Percentiles rank a stretch among this genome's conserved stretches.
These are phyloP conservation scores for Mantamonas sphyraenae DNA, from an alignment of 78 protist species.

Conservation along the genomic window DNA sequence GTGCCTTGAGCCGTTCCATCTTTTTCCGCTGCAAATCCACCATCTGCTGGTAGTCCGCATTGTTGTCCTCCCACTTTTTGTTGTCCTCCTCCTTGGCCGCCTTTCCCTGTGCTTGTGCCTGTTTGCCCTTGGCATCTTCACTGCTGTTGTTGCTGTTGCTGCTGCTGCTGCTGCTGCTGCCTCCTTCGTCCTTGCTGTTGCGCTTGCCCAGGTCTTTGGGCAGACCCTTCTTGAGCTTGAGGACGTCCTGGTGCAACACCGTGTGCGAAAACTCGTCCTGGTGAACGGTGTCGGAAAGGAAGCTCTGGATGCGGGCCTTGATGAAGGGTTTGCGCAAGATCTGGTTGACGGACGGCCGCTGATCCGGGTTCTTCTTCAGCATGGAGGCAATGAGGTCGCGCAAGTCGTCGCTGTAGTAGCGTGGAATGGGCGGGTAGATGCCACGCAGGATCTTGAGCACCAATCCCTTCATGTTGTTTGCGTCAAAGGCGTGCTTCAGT, in stretches of 20 bases:
- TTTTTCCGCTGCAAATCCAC: no score
- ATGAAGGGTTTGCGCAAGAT: conserved; percentile 40
- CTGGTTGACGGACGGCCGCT: conserved; percentile 52
- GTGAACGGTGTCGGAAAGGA: neutral
- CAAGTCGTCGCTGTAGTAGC: conserved; percentile 39
- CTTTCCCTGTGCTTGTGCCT: no score
- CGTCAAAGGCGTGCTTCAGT: conserved; percentile 77
- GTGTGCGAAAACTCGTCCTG: conserved; percentile 5
- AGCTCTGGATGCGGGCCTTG: conserved; percentile 17
- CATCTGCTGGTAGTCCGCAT: no score
- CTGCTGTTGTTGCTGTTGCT: no score
- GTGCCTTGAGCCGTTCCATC: no score
- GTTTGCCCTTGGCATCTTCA: no score
- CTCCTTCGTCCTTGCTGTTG: no score
- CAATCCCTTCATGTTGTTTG: conserved; percentile 61
- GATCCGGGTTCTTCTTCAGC: conserved; percentile 48
- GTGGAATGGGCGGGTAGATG: conserved; percentile 70
- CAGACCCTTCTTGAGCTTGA: no score
- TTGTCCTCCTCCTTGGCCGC: no score
- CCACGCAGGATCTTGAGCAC: conserved; percentile 78
- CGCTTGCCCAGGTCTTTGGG: no score
- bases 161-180: no score
- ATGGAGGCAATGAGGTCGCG: conserved; percentile 33
- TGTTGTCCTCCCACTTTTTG: no score
- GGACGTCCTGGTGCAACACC: neutral